Conservation (phyloP, 768 basidiomycete species). For the Tulasnella calospora region DNA sequence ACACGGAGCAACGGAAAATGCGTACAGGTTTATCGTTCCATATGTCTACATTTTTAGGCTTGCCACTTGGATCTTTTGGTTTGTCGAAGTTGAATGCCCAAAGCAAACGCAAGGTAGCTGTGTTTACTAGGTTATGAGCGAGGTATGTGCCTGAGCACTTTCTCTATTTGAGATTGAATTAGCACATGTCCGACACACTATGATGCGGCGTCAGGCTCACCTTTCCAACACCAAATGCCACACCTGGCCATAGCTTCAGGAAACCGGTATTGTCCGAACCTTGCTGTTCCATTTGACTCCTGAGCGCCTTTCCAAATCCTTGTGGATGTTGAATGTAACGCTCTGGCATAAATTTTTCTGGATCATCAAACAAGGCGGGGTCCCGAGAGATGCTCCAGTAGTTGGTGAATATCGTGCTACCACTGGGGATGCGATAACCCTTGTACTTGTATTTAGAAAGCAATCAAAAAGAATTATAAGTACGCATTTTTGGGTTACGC, state of each 20-base stretch:
- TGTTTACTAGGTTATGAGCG: background rate
- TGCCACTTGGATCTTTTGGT: background rate
- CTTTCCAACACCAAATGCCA: background rate
- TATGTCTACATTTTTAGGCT: background rate
- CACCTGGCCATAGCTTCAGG: background rate
- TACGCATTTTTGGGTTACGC: background rate
- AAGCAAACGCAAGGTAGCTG: background rate
- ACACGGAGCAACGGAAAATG: too few relatives aligned
- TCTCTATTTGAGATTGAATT: background rate
- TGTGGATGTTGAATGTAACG: background rate
- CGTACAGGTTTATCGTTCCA: background rate
- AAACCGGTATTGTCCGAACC: background rate
- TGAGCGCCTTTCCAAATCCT: background rate
- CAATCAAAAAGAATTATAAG: background rate
- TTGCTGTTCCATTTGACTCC: background rate
- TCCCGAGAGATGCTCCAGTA: background rate
- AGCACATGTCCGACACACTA: background rate
- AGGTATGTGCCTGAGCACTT: background rate
- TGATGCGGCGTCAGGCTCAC: background rate
- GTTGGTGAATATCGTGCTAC: background rate
- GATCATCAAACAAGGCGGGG: constrained; percentile 1
- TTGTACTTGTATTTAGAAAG: background rate
- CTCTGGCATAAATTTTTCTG: background rate
- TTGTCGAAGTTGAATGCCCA: constrained; percentile 6
- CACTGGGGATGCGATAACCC: background rate